Conservation (phyloP, 495 filamentous ascomycete species). For the Neurospora sp. region DNA sequence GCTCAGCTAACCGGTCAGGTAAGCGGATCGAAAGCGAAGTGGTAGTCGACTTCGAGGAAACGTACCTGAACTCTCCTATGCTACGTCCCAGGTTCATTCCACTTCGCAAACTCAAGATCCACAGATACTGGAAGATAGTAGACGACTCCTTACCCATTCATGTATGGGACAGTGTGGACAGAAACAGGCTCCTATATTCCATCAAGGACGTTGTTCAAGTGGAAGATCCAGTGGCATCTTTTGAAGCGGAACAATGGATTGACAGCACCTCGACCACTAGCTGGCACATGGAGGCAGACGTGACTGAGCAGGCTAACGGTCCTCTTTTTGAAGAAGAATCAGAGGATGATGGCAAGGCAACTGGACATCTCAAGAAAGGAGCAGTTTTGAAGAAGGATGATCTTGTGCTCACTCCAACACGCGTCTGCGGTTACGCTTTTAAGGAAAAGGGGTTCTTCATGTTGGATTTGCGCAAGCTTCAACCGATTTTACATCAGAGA, state of each 20-base stretch:
- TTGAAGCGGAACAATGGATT: too few relatives aligned
- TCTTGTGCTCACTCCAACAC: constrained; percentile 27
- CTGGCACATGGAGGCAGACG: too few relatives aligned
- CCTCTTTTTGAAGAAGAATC: too few relatives aligned
- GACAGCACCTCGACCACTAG: too few relatives aligned
- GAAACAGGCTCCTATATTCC: too few relatives aligned
- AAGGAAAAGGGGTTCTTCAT: constrained; percentile 29
- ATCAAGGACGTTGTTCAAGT: too few relatives aligned
- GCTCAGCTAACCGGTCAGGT: neutral
- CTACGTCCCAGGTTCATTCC: neutral
- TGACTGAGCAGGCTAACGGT: too few relatives aligned
- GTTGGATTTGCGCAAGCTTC: constrained; percentile 25
- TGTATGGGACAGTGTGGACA: too few relatives aligned
- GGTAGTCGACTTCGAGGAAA: neutral
- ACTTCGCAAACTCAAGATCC: neutral
- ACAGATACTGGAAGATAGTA: too few relatives aligned
- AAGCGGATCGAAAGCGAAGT: neutral
- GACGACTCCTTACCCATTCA: too few relatives aligned
- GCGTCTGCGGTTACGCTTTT: constrained; percentile 30
- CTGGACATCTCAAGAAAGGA: neutral
- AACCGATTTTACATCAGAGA: constrained; percentile 24
- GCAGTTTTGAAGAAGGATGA: constrained; percentile 21
- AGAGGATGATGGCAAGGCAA: too few relatives aligned
- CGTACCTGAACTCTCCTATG: neutral
- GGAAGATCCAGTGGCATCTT: too few relatives aligned